phyloP scores from a whole-genome alignment of 164 flowering plant genomes.

The Chimonanthus salicifolius region DNA sequence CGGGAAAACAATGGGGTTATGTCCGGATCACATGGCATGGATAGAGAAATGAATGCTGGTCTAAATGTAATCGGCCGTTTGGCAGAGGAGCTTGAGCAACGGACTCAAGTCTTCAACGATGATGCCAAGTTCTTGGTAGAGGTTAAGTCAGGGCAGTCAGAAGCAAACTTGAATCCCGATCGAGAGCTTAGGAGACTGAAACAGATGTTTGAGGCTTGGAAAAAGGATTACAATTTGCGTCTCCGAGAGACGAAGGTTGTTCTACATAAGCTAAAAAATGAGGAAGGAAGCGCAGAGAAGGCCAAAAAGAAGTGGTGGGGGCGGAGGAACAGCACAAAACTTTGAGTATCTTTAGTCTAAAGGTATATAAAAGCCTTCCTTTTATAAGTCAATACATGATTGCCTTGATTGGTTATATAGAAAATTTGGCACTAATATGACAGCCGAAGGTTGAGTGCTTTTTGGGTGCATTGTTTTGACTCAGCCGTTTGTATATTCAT shows the following conservation, averaged over 20 bases:
- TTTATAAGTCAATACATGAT: too few species aligned
- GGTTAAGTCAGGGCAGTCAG: constrained; percentile 86
- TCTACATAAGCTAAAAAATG: constrained; percentile 66
- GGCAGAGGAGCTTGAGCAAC: constrained; percentile 87
- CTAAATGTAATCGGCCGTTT: constrained; percentile 71
- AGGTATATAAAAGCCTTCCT: too few species aligned
- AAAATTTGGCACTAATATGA: too few species aligned
- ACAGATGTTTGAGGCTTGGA: constrained; percentile 88
- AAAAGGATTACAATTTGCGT: constrained; percentile 76
- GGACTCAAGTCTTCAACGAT: constrained; percentile 84
- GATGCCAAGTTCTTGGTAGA: constrained; percentile 96
- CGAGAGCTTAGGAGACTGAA: constrained; percentile 73
- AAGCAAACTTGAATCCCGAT: constrained; percentile 78
- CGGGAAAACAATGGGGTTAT: constrained; percentile 52
- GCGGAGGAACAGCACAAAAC: constrained; percentile 54
- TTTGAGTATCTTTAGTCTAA: too few species aligned
- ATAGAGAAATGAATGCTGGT: constrained; percentile 57
- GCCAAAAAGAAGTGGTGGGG: constrained; percentile 88
- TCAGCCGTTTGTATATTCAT: too few species aligned
- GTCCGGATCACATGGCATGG: constrained; percentile 22
- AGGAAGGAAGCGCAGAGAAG: constrained; percentile 45
- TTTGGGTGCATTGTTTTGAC: too few species aligned
- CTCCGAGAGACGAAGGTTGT: constrained; percentile 82
- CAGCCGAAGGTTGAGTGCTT: too few species aligned
- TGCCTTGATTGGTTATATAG: too few species aligned